phyloP scores from a whole-genome alignment of 2,329 filamentous ascomycete genomes.

The Madurella fahalii region DNA sequence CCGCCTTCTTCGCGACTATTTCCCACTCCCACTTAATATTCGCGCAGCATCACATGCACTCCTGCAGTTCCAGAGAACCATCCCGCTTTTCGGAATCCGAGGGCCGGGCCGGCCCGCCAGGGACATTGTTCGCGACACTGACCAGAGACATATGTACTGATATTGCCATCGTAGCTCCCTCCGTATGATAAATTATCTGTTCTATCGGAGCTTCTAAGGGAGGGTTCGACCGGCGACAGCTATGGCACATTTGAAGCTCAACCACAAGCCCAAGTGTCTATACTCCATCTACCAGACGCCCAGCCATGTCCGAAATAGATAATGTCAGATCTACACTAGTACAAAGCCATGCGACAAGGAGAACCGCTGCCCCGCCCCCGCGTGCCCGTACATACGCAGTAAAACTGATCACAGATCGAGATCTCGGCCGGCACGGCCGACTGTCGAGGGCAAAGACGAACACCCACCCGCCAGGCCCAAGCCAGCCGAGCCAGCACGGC shows the following conservation, averaged over 20 bases:
- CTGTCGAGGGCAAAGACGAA: too few relatives aligned
- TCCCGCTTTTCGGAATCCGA: too few relatives aligned
- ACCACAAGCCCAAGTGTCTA: neutral
- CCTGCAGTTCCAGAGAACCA: too few relatives aligned
- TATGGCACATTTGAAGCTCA: neutral
- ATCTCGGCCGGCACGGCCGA: neutral
- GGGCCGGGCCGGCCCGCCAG: neutral
- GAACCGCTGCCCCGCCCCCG: neutral
- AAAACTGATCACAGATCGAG: neutral
- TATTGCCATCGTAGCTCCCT: neutral
- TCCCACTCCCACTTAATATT: too few relatives aligned
- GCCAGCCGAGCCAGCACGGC: conserved; percentile 9
- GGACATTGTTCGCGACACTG: neutral
- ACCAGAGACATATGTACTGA: neutral
- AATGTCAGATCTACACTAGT: neutral
- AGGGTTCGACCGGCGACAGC: neutral
- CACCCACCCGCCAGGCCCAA: too few relatives aligned
- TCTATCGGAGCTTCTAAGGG: too few relatives aligned
- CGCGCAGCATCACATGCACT: too few relatives aligned
- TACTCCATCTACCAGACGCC: neutral
- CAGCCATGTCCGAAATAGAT: neutral
- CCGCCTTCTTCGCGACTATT: too few relatives aligned
- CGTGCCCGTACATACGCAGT: conserved; percentile 5
- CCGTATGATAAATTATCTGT: neutral
- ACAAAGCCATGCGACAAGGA: neutral